Percentiles rank a stretch among this genome's conserved stretches.
Conservation (phyloP, 2,329 filamentous ascomycete genomes). For the Aureobasidium zeae region DNA sequence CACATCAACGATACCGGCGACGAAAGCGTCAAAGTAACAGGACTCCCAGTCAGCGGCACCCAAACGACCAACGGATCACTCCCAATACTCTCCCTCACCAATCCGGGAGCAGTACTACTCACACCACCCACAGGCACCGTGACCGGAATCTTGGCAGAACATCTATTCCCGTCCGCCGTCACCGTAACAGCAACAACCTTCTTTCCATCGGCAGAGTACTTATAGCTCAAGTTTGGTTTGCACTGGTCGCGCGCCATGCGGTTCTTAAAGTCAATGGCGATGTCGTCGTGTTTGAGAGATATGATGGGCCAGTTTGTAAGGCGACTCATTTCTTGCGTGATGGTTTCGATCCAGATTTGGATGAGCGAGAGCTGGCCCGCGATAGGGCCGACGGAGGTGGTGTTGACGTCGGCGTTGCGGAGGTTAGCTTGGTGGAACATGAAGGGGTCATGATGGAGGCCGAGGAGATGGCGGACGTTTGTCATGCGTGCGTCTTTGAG, state of each 20-base stretch:
- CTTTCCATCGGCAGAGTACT: constrained; percentile 33
- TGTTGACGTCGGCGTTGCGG: constrained; percentile 40
- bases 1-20: constrained; percentile 17
- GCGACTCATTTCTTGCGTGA: constrained; percentile 46
- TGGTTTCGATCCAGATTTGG: constrained; percentile 48
- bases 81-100: constrained; percentile 45
- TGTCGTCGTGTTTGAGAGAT: constrained; percentile 48
- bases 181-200: constrained; percentile 45
- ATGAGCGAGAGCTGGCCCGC: constrained; percentile 43
- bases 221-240: constrained; percentile 41
- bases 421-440: constrained; percentile 59
- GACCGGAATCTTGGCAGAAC: constrained; percentile 44
- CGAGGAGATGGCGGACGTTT: constrained; percentile 49
- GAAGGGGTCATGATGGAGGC: constrained; percentile 47
- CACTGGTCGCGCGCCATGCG: constrained; percentile 46
- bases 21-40: constrained; percentile 28
- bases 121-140: constrained; percentile 42
- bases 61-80: constrained; percentile 33
- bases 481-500: constrained; percentile 43
- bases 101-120: constrained; percentile 31
- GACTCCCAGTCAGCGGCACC: constrained; percentile 31
- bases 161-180: constrained; percentile 41
- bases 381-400: constrained; percentile 42
- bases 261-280: constrained; percentile 42
- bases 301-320: constrained; percentile 47